Conservation (phyloP, 768 basidiomycete genomes). For the Coprinopsis strossmayeri region DNA sequence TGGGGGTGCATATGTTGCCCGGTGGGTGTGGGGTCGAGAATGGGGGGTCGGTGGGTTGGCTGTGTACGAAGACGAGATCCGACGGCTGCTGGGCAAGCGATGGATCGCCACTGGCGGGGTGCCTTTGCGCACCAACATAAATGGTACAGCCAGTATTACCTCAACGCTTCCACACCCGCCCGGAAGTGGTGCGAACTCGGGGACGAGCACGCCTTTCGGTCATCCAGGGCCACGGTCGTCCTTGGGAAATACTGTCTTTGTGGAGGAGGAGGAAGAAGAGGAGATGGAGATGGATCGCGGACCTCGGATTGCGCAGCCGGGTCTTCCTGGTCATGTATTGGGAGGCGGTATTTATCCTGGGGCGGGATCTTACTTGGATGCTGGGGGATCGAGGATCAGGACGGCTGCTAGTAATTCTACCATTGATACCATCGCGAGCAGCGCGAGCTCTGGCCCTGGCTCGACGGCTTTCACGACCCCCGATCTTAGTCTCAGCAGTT, state of each 20-base stretch:
- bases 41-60: constrained; percentile 41
- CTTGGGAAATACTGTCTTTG: constrained; percentile 40
- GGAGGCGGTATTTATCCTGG: constrained; percentile 25
- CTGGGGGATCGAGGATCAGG: constrained; percentile 39
- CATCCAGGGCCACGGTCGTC: constrained; percentile 46
- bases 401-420: constrained; percentile 44
- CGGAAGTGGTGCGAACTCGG: constrained; percentile 53
- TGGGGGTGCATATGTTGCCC: constrained; percentile 72
- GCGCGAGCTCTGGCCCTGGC: constrained; percentile 20
- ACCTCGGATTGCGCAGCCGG: too few species aligned
- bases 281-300: constrained; percentile 17
- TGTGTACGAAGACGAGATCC: constrained; percentile 77
- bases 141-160: constrained; percentile 28
- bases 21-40: constrained; percentile 83
- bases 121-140: constrained; percentile 55
- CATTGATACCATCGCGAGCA: constrained; percentile 27
- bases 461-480: constrained; percentile 59
- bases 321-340: too few species aligned
- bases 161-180: background rate
- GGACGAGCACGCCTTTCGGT: constrained; percentile 62
- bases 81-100: constrained; percentile 61
- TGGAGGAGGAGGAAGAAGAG: constrained; percentile 72
- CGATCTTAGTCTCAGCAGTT: constrained; percentile 35
- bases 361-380: constrained; percentile 25
- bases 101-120: constrained; percentile 64